These are phyloP conservation scores for Paecilomyces formosus DNA, from an alignment of 2,329 filamentous ascomycete genomes.

Conservation along the genomic window DNA sequence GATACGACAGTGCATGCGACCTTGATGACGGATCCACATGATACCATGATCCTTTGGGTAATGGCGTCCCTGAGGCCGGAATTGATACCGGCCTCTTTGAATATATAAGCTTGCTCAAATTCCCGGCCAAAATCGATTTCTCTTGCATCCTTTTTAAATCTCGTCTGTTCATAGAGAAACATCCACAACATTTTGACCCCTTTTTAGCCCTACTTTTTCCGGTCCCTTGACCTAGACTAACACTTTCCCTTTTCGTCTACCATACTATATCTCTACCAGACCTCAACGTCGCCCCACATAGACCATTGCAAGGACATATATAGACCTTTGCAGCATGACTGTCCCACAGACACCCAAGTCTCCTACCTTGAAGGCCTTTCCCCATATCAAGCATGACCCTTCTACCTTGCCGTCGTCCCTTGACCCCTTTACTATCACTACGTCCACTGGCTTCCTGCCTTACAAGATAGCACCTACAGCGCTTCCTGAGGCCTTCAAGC, in stretches of 20 bases:
- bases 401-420: slow-evolving; percentile 30
- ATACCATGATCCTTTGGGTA: slow-evolving; percentile 26
- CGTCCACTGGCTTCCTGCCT: slow-evolving; percentile 39
- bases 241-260: slow-evolving; percentile 1
- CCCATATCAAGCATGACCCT: slow-evolving; percentile 38
- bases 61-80: slow-evolving; percentile 35
- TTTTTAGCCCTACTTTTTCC: slow-evolving; percentile 7
- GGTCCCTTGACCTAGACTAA: slow-evolving; percentile 2
- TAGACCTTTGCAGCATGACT: slow-evolving; percentile 24
- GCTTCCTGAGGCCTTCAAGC: slow-evolving; percentile 66
- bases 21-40: slow-evolving; percentile 16
- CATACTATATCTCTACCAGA: not conserved
- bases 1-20: slow-evolving; percentile 5
- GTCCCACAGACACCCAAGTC: slow-evolving; percentile 21
- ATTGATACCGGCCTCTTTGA: slow-evolving; percentile 39
- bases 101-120: slow-evolving; percentile 34
- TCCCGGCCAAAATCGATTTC: slow-evolving; percentile 17
- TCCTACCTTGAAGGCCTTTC: slow-evolving; percentile 34
- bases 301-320: not conserved
- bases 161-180: slow-evolving; percentile 2
- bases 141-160: slow-evolving; percentile 13
- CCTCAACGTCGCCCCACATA: not conserved
- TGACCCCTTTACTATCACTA: slow-evolving; percentile 43
- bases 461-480: slow-evolving; percentile 31
- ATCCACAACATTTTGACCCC: not conserved